Evolutionary conservation across 2,329 filamentous ascomycete species (phyloP).

Genomic region (Massarina eburnea): DNA sequence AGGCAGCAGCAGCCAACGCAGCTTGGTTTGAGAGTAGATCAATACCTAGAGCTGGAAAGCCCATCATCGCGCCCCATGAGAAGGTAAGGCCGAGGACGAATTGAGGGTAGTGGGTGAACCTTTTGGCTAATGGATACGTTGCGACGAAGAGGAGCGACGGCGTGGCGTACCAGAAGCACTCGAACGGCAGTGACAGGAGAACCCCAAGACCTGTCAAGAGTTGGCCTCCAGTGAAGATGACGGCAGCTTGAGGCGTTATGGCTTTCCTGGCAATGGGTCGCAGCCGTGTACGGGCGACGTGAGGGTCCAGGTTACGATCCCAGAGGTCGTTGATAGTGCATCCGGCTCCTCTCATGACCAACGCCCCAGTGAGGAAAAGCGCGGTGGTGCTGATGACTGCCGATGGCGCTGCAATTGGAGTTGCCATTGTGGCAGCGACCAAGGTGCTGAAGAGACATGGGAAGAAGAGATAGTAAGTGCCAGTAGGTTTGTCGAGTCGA

Average conservation of each 20-base stretch:
- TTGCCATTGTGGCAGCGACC: slow-evolving; percentile 70
- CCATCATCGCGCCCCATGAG: slow-evolving; percentile 87
- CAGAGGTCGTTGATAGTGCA: slow-evolving; percentile 90
- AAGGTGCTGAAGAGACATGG: slow-evolving; percentile 84
- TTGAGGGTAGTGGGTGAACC: slow-evolving; percentile 86
- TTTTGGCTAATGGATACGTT: slow-evolving; percentile 79
- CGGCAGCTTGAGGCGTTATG: slow-evolving; percentile 68
- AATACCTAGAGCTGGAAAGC: slow-evolving; percentile 79
- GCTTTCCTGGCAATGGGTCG: slow-evolving; percentile 81
- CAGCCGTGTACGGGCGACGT: slow-evolving; percentile 73
- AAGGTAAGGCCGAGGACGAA: slow-evolving; percentile 81
- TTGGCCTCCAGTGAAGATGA: slow-evolving; percentile 74
- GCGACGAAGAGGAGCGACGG: slow-evolving; percentile 74
- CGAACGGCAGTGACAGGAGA: slow-evolving; percentile 72
- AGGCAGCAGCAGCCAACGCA: slow-evolving; percentile 66
- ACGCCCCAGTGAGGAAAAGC: slow-evolving; percentile 73
- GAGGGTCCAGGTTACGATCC: slow-evolving; percentile 83
- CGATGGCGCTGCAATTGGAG: slow-evolving; percentile 61
- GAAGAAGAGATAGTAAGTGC: slow-evolving; percentile 83
- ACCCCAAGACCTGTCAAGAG: slow-evolving; percentile 72
- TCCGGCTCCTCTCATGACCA: slow-evolving; percentile 85
- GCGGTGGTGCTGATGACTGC: slow-evolving; percentile 64
- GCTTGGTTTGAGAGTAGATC: slow-evolving; percentile 67
- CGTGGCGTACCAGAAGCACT: slow-evolving; percentile 75
- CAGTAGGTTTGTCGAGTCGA: slow-evolving; percentile 77